phyloP scores from a whole-genome alignment of 139 green algal genomes.

The Picochlorum costavermella region DNA sequence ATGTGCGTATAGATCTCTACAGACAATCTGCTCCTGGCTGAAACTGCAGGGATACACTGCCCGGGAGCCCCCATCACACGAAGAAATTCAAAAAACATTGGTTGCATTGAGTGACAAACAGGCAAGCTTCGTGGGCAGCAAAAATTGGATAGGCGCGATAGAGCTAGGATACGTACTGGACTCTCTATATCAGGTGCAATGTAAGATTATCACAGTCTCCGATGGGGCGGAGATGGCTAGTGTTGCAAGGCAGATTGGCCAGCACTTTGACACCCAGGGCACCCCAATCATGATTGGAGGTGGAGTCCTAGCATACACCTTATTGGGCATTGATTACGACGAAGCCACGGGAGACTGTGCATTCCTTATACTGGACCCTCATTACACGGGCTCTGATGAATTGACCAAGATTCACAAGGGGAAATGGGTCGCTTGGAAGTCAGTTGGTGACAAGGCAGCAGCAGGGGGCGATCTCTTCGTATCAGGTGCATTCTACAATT shows the following conservation, averaged over 20 bases:
- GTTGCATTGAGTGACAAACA: slow-evolving; percentile 80
- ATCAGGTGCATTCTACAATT: slow-evolving; percentile 87
- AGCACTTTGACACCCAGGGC: slow-evolving; percentile 77
- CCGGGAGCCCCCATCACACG: background rate
- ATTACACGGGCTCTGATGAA: slow-evolving; percentile 80
- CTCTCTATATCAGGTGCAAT: slow-evolving; percentile 58
- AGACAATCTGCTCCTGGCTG: slow-evolving; percentile 93
- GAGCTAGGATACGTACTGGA: slow-evolving; percentile 88
- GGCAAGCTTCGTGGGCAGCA: slow-evolving; percentile 66
- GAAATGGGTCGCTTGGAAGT: slow-evolving; percentile 89
- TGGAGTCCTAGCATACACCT: slow-evolving; percentile 92
- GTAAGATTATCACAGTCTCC: slow-evolving; percentile 58
- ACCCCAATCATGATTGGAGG: slow-evolving; percentile 88
- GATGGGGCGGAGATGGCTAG: slow-evolving; percentile 69
- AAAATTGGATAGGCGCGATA: slow-evolving; percentile 91
- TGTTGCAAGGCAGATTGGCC: slow-evolving; percentile 66
- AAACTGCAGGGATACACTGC: slow-evolving; percentile 67
- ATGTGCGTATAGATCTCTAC: slow-evolving; percentile 92
- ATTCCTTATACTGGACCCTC: slow-evolving; percentile 93
- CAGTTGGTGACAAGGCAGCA: slow-evolving; percentile 59
- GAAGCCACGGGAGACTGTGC: slow-evolving; percentile 71
- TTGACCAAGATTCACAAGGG: slow-evolving; percentile 58
- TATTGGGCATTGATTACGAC: slow-evolving; percentile 85
- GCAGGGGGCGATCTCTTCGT: slow-evolving; percentile 80
- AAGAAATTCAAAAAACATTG: slow-evolving; percentile 73